These are phyloP conservation scores for Themeda triandra DNA, from an alignment of 176 grass and related monocot species.

Conservation along the genomic window DNA sequence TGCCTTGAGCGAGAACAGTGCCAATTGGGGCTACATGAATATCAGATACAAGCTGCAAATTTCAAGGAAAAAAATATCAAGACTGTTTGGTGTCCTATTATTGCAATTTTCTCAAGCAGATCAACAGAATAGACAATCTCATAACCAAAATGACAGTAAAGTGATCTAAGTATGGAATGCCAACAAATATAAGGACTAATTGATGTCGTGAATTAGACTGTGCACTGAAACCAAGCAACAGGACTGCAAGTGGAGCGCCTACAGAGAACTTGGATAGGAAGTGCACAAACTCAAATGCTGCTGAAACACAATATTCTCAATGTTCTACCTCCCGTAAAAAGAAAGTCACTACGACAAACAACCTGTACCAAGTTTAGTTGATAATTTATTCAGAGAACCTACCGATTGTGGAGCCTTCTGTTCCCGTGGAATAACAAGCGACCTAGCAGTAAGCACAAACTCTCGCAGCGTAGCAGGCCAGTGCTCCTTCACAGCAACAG, in stretches of 20 bases:
- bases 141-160: background rate
- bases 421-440: conserved; percentile 60
- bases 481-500: conserved; percentile 47
- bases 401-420: conserved; percentile 52
- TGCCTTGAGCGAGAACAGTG: conserved; percentile 89
- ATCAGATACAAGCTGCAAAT: conserved; percentile 58
- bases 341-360: background rate
- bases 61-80: conserved; percentile 9
- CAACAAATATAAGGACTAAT: no score
- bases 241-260: background rate
- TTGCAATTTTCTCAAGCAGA: no score
- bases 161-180: background rate
- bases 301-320: background rate
- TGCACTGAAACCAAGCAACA: background rate
- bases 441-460: conserved; percentile 56
- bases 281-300: background rate
- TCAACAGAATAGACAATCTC: background rate
- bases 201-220: no score
- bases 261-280: background rate
- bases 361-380: background rate
- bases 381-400: conserved; percentile 20
- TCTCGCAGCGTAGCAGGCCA: conserved; percentile 53
- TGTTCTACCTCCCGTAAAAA: background rate
- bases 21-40: conserved; percentile 57
- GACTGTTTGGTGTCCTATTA: no score